Conservation (phyloP, 1,284 basidiomycete genomes). For the Trichosporon sp. region DNA sequence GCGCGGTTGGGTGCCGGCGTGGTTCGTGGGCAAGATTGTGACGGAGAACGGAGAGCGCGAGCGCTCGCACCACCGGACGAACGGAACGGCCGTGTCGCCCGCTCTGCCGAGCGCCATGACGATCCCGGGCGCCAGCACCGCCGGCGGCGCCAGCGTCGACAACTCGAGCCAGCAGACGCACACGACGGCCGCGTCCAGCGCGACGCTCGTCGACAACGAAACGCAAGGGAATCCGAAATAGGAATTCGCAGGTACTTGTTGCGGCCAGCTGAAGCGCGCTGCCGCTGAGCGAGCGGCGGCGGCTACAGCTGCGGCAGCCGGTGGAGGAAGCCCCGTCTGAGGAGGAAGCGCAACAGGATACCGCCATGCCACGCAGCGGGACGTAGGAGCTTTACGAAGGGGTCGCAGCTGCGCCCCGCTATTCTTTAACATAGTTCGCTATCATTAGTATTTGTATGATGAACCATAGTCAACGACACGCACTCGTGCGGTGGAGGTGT, state of each 20-base stretch:
- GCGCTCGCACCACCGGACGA: background rate
- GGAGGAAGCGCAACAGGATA: constrained; percentile 1
- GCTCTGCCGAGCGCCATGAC: background rate
- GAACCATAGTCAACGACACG: background rate
- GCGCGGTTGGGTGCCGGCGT: constrained; percentile 79
- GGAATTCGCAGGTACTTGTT: constrained; percentile 5
- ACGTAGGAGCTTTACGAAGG: background rate
- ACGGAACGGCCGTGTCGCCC: background rate
- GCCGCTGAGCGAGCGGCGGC: background rate
- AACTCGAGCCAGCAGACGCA: background rate
- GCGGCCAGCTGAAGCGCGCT: constrained; percentile 2
- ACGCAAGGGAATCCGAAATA: background rate
- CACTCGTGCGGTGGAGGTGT: background rate
- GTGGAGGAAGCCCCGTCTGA: background rate
- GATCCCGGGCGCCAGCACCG: background rate
- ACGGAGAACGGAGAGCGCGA: background rate
- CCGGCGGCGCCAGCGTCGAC: background rate
- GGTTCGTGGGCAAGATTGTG: constrained; percentile 46
- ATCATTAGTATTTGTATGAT: constrained; percentile 2
- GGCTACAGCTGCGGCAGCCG: background rate
- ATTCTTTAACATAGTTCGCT: background rate
- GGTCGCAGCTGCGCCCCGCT: background rate
- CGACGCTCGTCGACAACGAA: background rate
- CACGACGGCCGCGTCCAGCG: background rate
- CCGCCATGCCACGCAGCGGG: background rate